Evolutionary conservation across 2,329 filamentous ascomycete genomes (phyloP), one percentile per base, ranked within the genome.

Genomic region (Calonectria leucothoes): DNA sequence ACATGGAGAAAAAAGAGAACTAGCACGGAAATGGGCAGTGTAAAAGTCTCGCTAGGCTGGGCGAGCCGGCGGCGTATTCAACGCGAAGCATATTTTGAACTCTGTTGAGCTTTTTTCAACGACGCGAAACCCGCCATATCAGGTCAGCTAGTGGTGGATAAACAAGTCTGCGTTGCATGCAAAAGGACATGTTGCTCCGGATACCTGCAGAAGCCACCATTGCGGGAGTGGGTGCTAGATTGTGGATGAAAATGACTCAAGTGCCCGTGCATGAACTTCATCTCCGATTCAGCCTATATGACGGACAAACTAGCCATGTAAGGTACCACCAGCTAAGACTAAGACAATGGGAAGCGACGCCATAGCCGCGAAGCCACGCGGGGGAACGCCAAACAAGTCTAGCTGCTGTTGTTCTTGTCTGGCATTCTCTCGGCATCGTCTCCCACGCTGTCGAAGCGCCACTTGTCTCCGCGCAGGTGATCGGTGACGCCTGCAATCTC

Each of bases 401-500:
- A 29, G 23, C 33, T 14, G 33, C 37, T 31, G n/a, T 48, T 31
- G 8, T 7, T 15, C 29, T 48, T 64, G 20, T 64, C 27, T 31
- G 59, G 37, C 59, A 64, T 64, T 39, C 27, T 23, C 39, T 64
- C 37, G 4, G 39, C 37, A 20, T 23, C 39, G 17, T 64, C 59
- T 33, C 59, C 59, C 5, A 64, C 59, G 27, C 59, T 64, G 17
- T 64, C 59, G 25, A 64, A 64, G 25, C 39, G 37, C 59, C 59
- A 64, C 27, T 31, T 45, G 27, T 48, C 59, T 48, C 59, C 59
- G 17, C 27, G 39, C 39, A 64, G 35, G 12, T 64, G 59, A 31
- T 64, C 59, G 6, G 59, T 64, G 25, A 64, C 59, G 17, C 59
- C 59, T 33, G 17, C 59, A 64, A 64, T 64, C 59, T 64, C 59